Percentiles rank a stretch among this genome's conserved stretches.
phyloP scores from a whole-genome alignment of 139 green algal genomes.

The Haematococcus lacustris region DNA sequence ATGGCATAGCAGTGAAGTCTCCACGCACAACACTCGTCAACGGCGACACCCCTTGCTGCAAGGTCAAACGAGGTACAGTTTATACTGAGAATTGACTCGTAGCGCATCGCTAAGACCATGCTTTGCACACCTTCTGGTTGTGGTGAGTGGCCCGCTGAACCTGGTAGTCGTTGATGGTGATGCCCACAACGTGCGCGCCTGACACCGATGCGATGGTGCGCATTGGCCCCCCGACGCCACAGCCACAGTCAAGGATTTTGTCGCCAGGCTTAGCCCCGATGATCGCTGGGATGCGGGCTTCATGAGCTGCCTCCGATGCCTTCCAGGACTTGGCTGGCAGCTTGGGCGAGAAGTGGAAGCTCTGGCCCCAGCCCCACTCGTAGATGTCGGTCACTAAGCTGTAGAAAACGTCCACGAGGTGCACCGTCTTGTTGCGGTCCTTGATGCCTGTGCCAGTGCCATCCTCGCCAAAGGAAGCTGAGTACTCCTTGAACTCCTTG shows the following conservation, averaged over 20 bases:
- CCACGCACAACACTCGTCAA: slow-evolving; percentile 80
- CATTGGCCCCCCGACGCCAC: slow-evolving; percentile 96
- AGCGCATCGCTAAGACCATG: too few species aligned
- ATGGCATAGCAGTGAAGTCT: slow-evolving; percentile 94
- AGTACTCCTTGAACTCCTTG: slow-evolving; percentile 54
- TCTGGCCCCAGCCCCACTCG: slow-evolving; percentile 90
- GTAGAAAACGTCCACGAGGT: slow-evolving; percentile 71
- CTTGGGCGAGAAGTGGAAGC: slow-evolving; percentile 94
- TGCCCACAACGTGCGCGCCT: slow-evolving; percentile 83
- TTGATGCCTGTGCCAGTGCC: slow-evolving; percentile 15
- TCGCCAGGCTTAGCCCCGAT: slow-evolving; percentile 63
- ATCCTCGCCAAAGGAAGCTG: slow-evolving; percentile 43
- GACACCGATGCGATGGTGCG: slow-evolving; percentile 76
- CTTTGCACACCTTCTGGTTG: slow-evolving; percentile 64
- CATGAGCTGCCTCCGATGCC: slow-evolving; percentile 77
- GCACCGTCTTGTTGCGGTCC: slow-evolving; percentile 40
- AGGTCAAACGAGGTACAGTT: too few species aligned
- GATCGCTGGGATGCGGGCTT: slow-evolving; percentile 67
- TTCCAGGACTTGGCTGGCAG: slow-evolving; percentile 67
- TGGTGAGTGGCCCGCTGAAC: slow-evolving; percentile 73
- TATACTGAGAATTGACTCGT: too few species aligned
- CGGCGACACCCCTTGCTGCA: slow-evolving; percentile 56
- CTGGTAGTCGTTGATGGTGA: slow-evolving; percentile 97
- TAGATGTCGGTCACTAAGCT: slow-evolving; percentile 92
- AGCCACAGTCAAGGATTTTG: slow-evolving; percentile 87